Evolutionary conservation across 192 early-diverging fungal genomes (phyloP), one percentile per base, ranked within the genome.

Genomic region (Mortierella hygrophila): DNA sequence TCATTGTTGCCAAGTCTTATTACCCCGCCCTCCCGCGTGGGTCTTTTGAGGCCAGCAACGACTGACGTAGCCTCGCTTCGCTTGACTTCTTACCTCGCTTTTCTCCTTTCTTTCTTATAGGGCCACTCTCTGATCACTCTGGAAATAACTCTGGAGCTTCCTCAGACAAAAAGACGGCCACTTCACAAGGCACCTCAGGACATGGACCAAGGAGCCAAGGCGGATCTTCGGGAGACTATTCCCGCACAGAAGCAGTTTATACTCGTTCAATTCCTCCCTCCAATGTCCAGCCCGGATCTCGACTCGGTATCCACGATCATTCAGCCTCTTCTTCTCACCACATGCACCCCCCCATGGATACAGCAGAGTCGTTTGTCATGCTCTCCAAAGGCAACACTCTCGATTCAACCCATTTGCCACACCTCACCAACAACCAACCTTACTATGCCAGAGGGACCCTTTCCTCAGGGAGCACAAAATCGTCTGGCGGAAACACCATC

Each of bases 341-440:
- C 3, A 41, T 68, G 23, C 75, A 82, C 23, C 47, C 78, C 16
- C 49, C 72, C 9, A 71, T 84, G 47, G 83, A 85, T 44, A 75
- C 84, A 15, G 68, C 79, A 15, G 84, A 86, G 54, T 86, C 84
- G 6, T 86, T 86, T 63, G 79, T 86, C 26, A 78, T 86, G 79
- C 84, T 86, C 18, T 52, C 84, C 21, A 86, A 86, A 68, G 76
- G 84, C 26, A 65, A 68, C 6, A 35, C 75, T 5, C 42, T 71
- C 2, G 83, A 85, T 16, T 41, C 60, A 0, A 60, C n/a, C 40
- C 70, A 74, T 57, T 29, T 57, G 32, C 71, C 68, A 20, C 73
- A 75, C n/a, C 7, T 32, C 11, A 80, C 49, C 52, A 79, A 57
- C 44, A 73, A 57, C 44, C 78, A 80, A 68, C 38, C 35, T 6